Evolutionary conservation across 306 rosid species (phyloP), one percentile per base, ranked within the genome.

Genomic region (Geum urbanum): DNA sequence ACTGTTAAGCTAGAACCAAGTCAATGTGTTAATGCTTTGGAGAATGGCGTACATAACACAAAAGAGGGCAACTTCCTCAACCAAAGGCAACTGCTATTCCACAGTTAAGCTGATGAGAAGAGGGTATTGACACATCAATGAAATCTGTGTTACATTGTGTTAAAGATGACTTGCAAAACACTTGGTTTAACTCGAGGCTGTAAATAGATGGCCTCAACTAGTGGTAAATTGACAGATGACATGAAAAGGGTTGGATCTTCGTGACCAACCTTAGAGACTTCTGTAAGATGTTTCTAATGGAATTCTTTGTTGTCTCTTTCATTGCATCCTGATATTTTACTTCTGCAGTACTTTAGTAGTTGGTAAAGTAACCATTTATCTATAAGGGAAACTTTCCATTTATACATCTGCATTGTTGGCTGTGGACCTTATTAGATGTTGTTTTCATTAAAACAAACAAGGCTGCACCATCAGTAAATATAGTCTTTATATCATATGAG

Each of bases 91-190:
- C 62, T 37, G 20, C 81, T 67, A 40, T 53, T 18, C 53, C 76
- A 58, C 15, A 20, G 53, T 69, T 82, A 73, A 74, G 69, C 83
- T 37, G 69, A 59, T 50, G 22, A 20, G 7, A 19, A 4, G 78
- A 71, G 79, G 80, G 71, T 55, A 51, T 68, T 60, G 58, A 72
- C 40, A 79, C 79, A 44, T 84, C 85, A 9, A 82, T 66, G 79
- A 88, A 6, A 41, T 41, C 35, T 19, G 13, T 22, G 24, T 22
- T 24, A 14, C 27, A 11, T 27, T 12, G 14, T 24, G 16, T 32
- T 32, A 32, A 12, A 24, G n/a, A 24, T 57, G 2, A 57, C n/a
- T 27, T 24, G 5, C 3, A 7, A 24, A 56, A 56, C 61, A 1
- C 7, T 5, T 10, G 60, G 5, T 20, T 19, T 52, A n/a, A 18